Conservation (phyloP, 352 stramenopile genomes). For the Plasmopara halstedii region DNA sequence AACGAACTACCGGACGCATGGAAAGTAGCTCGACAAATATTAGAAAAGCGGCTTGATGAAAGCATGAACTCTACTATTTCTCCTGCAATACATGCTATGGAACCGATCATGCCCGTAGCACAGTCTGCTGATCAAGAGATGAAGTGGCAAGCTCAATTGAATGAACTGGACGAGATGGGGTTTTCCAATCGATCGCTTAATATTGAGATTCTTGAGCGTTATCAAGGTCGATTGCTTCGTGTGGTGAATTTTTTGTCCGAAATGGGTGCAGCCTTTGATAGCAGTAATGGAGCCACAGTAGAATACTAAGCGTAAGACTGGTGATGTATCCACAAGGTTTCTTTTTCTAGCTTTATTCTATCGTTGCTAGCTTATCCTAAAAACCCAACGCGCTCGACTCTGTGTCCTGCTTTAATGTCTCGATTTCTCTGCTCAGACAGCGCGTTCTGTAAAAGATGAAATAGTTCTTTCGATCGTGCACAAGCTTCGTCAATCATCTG, state of each 20-base stretch:
- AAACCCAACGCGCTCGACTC: constrained; percentile 60
- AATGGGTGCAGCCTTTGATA: constrained; percentile 19
- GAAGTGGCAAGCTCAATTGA: constrained; percentile 62
- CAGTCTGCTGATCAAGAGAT: constrained; percentile 36
- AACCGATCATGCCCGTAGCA: constrained; percentile 49
- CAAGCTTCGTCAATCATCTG: constrained; percentile 70
- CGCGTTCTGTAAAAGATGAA: constrained; percentile 42
- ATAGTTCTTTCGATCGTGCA: constrained; percentile 56
- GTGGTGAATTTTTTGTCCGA: constrained; percentile 81
- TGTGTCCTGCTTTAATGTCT: constrained; percentile 36
- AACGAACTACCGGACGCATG: constrained; percentile 28
- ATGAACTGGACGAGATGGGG: constrained; percentile 58
- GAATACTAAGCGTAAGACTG: constrained; percentile 23
- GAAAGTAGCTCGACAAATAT: constrained; percentile 30
- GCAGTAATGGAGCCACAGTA: constrained; percentile 25
- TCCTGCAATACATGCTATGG: constrained; percentile 62
- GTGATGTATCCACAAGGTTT: no score
- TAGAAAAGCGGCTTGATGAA: constrained; percentile 48
- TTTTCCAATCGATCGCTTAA: constrained; percentile 63
- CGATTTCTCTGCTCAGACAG: constrained; percentile 40
- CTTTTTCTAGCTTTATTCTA: constrained; percentile 1
- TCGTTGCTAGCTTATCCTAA: constrained; percentile 26
- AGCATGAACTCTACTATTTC: constrained; percentile 22
- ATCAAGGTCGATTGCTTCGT: constrained; percentile 72
- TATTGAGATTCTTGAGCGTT: constrained; percentile 64